A percentile compares a stretch with the other conserved stretches of the same genome.
These are phyloP conservation scores for Wickerhamomyces queroliae DNA, from an alignment of 805 yeast species.

Conservation along the genomic window DNA sequence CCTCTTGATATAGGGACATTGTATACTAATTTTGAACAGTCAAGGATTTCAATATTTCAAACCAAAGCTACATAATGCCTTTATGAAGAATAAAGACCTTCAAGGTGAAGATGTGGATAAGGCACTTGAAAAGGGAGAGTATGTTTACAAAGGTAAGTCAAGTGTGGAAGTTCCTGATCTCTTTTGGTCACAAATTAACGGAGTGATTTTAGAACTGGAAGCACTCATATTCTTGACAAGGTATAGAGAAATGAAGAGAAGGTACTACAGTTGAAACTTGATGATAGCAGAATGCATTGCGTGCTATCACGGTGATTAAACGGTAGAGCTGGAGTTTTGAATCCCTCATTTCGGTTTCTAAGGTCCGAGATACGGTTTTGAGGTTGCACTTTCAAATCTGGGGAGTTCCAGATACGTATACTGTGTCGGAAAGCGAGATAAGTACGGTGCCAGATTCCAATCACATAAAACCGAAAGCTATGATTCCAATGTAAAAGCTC, in stretches of 20 bases:
- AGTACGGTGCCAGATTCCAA: no score
- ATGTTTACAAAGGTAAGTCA: conserved; percentile 22
- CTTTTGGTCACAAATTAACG: not conserved
- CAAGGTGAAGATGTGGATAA: conserved; percentile 14
- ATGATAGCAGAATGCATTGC: no score
- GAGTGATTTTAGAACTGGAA: not conserved
- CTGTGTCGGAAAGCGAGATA: no score
- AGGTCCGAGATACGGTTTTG: no score
- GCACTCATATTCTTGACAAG: not conserved
- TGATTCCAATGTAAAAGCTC: no score
- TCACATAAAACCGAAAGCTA: no score
- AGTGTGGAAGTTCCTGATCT: not conserved
- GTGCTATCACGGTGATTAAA: no score
- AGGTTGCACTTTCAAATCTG: no score
- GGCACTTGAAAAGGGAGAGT: conserved; percentile 26
- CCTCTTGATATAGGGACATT: no score
- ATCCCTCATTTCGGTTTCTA: no score
- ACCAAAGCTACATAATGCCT: conserved; percentile 15
- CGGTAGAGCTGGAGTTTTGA: no score
- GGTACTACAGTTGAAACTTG: not conserved
- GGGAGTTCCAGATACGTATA: no score
- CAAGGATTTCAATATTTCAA: conserved; percentile 1
- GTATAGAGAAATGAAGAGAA: not conserved
- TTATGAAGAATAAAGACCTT: conserved; percentile 14
- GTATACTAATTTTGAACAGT: not conserved